Base-by-base conservation (phyloP, 116 monocot species). In the Thalassia testudinum region DNA sequence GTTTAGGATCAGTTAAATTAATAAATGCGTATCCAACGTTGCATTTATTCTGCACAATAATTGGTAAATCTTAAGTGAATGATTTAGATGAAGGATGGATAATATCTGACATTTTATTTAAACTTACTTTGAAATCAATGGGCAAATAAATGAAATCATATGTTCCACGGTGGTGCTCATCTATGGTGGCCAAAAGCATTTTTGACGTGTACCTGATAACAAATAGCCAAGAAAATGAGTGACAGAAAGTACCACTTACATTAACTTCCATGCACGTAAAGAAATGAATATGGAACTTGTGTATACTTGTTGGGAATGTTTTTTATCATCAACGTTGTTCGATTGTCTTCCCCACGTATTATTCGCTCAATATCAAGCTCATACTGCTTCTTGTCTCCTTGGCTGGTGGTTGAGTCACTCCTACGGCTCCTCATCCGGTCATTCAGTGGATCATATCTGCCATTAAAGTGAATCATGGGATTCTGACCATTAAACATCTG, bases 1-100 rank as follows among this genome's bases (percentile, higher is more conserved):
- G 78, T 54, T 70, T 64, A 24, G 97, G 85, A 79, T 85, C 78
- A 14, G 66, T 65, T 79, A 97, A 73, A 56, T 97, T 97, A 56
- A 97, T 97, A 66, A 97, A 97, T 24, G 97, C 97, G 64, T 97
- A 97, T 21, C 97, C 97, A 43, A 97, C 89, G 59, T 97, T 97
- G 63, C 97, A 97, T 56, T 97, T 97, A 59, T 97, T 97, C 97
- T 97, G 88, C 21, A 66, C 3, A 34, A 5, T 5, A 3, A 34
- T 34, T 34, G 6, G 44, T 42, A 62, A 62, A n/a, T n/a, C n/a
- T n/a, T n/a, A n/a, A n/a, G n/a, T n/a, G n/a, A n/a, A n/a, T n/a
- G n/a, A n/a, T n/a, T n/a, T n/a, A n/a, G n/a, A n/a, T n/a, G n/a
- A n/a, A n/a, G n/a, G n/a, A n/a, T n/a, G n/a, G n/a, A n/a, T n/a